Base-by-base conservation (phyloP, 495 filamentous ascomycete genomes). In the Penicillium silybi region DNA sequence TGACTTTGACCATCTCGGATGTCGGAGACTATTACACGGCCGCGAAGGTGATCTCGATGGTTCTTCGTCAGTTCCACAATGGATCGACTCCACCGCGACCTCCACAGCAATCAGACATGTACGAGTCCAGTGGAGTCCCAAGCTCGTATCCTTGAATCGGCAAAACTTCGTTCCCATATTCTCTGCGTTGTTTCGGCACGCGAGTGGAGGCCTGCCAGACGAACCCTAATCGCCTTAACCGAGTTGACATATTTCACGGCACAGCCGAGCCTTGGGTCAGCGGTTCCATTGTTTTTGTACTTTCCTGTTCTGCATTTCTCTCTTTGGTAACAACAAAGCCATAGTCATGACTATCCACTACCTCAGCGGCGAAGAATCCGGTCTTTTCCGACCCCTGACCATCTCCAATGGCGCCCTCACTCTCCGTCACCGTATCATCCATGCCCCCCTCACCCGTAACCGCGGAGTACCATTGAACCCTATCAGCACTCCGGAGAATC, bases 391-490 rank as follows among this genome's bases (percentile, higher is more conserved):
- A 25, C 80, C 83, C 9, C 59, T 85, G 50, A 62, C 65, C 40
- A 70, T 84, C 25, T 60, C 51, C 46, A 69, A 70, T 70, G 78
- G 78, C 46, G 61, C 68, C 11, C 58, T 80, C 45, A 73, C 63
- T 13, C 79, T 83, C 38, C 62, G 66, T 27, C 79, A 84, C 61
- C 78, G 79, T 34, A 61, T 83, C 39, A 67, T 76, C 13, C 73
- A 81, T 67, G 79, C 79, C 4, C 81, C 80, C 2, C 48, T 83
- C 51, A 85, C 80, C 35, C 73, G 80, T 25, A 77, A 78, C 48
- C 75, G 80, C 8, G 73, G 71, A 23, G 69, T 67, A 26, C 68
- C 70, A 13, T 26, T 56, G 52, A 70, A 72, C 27, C 50, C 68
- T 35, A 56, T 45, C 61, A 67, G 68, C 53, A 76, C 79, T 27